Evolutionary conservation across 768 basidiomycete genomes (phyloP), one percentile per base, ranked within the genome.

Genomic region (Lactarius deliciosus): DNA sequence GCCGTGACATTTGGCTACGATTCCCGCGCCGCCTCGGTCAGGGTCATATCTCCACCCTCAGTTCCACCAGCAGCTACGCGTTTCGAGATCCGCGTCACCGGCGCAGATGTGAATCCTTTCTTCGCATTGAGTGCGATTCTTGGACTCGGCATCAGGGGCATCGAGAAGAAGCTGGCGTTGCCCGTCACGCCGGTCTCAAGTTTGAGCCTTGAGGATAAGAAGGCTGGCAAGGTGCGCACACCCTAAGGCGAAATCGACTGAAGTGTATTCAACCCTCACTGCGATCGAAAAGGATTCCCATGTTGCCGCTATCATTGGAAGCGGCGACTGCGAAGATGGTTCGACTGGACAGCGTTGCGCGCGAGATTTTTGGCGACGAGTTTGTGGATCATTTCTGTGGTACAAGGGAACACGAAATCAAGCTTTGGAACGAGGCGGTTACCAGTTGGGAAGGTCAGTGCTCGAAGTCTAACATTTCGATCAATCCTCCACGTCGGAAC

Each of bases 41-140:
- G 97, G 54, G 91, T 99, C 70, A 88, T 99, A 72, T 89, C 91
- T 0, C 95, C 96, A 2, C 97, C 97, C 1, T 88, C 91, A 6
- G 90, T 88, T n/a, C 84, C 90, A 2, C 83, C 84, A 10, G 76
- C 85, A 4, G 93, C 91, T 2, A 98, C 97, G 1, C 83, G 97
- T 58, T 85, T 99, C 72, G 97, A 99, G 79, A 79, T 99, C 16
- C 89, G 97, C 62, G 86, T 98, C 20, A 96, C 97, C 1, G 97
- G 97, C 30, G 97, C 97, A 45, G 97, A 99, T 74, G 93, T 98
- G 85, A 95, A 96, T 77, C 92, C 94, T 1, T 92, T 95, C 77
- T 93, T 90, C 69, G 86, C 94, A 0, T 78, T 98, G 54, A 88
- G 91, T 58, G 89, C 96, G 3, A 90, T 98, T 68, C 94, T 98